Base-by-base conservation (phyloP, 768 basidiomycete species). In the Chlorophyllum brunneum region DNA sequence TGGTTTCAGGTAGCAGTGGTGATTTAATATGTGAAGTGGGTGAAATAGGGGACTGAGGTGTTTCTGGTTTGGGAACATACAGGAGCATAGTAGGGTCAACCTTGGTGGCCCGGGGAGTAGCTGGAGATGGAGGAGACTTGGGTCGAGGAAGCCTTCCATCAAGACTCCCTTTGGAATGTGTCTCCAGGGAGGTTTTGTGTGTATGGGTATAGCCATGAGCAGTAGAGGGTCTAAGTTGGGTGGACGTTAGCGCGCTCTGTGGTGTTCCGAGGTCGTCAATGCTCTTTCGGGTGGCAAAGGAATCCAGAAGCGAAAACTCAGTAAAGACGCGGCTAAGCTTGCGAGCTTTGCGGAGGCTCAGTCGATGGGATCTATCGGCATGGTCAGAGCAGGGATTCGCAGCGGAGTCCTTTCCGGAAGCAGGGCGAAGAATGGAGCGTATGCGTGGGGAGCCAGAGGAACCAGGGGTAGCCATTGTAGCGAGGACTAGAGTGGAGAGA, bases 281-380 rank as follows among this genome's bases (percentile, higher is more conserved):
- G 29, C 36, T 53, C 37, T 46, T 53, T 18, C 27, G 43, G 18
- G 36, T 22, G 34, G 34, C 27, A 22, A 45, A 42, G 15, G 45
- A 15, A 18, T 54, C 56, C 15, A 56, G 36, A 18, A 57, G 42
- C 38, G 72, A 61, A 2, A 67, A 48, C 24, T 75, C 68, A 31
- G 71, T 71, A 36, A 81, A 70, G 41, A 75, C 68, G 44, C 65
- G 69, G 55, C 70, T 72, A 41, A 80, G 62, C 56, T 75, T 78
- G 31, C 71, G 65, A 22, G 70, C 67, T 54, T 76, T 53, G 15
- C 20, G 36, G 27, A 53, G 34, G 27, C 43, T 39, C 20, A 40
- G 24, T 8, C 44, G 34, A 5, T 33, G 49, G n/a, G 45, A 29
- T 15, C 36, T 47, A 2, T 26, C 45, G 20, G 2, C 26, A 8